phyloP scores from a whole-genome alignment of 78 protist genomes.

The Dictyostelium capitatum region DNA sequence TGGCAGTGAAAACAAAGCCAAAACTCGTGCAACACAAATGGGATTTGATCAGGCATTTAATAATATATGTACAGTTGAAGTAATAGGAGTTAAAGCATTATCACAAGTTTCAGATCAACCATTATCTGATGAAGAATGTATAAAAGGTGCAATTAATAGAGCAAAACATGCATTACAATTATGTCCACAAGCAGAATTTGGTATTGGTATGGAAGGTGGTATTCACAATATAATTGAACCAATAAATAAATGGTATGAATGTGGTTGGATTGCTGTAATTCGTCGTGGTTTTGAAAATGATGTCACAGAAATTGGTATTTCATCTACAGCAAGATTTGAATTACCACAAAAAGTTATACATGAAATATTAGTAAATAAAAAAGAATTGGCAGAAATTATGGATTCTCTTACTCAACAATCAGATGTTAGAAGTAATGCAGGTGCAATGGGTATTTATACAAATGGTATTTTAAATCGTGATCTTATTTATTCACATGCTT shows the following conservation, averaged over 20 bases:
- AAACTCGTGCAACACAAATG: slow-evolving; percentile 22
- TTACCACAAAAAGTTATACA: slow-evolving; percentile 43
- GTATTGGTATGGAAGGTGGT: slow-evolving; percentile 63
- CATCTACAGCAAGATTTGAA: slow-evolving; percentile 45
- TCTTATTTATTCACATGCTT: slow-evolving; percentile 23
- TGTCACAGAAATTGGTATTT: neutral
- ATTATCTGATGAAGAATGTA: slow-evolving; percentile 43
- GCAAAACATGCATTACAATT: slow-evolving; percentile 11
- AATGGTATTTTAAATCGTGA: slow-evolving; percentile 23
- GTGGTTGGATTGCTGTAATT: slow-evolving; percentile 36
- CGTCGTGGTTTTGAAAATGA: neutral
- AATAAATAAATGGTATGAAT: slow-evolving; percentile 47
- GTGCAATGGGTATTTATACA: slow-evolving; percentile 65
- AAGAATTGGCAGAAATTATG: slow-evolving; percentile 60
- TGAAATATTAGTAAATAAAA: slow-evolving; percentile 2
- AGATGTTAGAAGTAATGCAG: slow-evolving; percentile 49
- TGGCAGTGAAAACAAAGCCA: slow-evolving; percentile 52
- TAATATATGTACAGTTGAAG: neutral
- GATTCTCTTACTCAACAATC: slow-evolving; percentile 10
- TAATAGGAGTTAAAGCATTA: neutral
- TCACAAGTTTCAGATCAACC: slow-evolving; percentile 44
- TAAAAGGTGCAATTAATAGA: slow-evolving; percentile 41
- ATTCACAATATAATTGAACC: slow-evolving; percentile 14
- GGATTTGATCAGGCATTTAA: neutral
- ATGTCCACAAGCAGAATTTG: neutral